Evolutionary conservation across 768 basidiomycete genomes (phyloP).

Genomic region (Clitopilus passeckerianus): DNA sequence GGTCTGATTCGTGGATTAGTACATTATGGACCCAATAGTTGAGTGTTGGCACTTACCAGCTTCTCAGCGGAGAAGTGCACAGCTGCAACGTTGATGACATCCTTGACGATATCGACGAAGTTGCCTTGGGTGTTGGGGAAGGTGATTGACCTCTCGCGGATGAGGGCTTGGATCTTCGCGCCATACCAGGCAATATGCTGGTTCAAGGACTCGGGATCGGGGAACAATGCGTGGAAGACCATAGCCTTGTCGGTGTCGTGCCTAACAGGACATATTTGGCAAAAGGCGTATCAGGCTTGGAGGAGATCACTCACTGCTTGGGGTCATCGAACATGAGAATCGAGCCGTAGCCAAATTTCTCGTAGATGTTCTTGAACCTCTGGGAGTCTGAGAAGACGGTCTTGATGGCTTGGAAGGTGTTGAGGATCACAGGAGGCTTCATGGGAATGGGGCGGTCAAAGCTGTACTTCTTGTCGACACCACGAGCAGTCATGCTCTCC

Average conservation of each 20-base stretch:
- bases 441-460: slow-evolving; percentile 31
- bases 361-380: slow-evolving; percentile 31
- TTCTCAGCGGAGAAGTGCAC: slow-evolving; percentile 35
- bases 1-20: slow-evolving; percentile 13
- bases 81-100: slow-evolving; percentile 41
- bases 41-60: slow-evolving; percentile 10
- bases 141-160: slow-evolving; percentile 22
- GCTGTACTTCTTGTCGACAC: slow-evolving; percentile 31
- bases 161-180: slow-evolving; percentile 18
- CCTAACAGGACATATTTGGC: slow-evolving; percentile 10
- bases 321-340: slow-evolving; percentile 33
- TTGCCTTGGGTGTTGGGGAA: slow-evolving; percentile 26
- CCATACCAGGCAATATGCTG: slow-evolving; percentile 24
- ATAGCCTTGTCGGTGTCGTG: slow-evolving; percentile 25
- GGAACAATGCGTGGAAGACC: slow-evolving; percentile 30
- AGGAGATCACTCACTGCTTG: slow-evolving; percentile 15
- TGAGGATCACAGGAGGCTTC: slow-evolving; percentile 21
- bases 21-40: neutral
- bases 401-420: slow-evolving; percentile 28
- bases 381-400: slow-evolving; percentile 26
- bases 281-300: neutral
- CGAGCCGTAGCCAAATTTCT: slow-evolving; percentile 34
- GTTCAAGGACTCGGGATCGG: slow-evolving; percentile 20
- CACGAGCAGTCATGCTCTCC: slow-evolving; percentile 31
- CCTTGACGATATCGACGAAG: slow-evolving; percentile 42